Conservation (phyloP, 768 basidiomycete species). For the Suillus discolor region DNA sequence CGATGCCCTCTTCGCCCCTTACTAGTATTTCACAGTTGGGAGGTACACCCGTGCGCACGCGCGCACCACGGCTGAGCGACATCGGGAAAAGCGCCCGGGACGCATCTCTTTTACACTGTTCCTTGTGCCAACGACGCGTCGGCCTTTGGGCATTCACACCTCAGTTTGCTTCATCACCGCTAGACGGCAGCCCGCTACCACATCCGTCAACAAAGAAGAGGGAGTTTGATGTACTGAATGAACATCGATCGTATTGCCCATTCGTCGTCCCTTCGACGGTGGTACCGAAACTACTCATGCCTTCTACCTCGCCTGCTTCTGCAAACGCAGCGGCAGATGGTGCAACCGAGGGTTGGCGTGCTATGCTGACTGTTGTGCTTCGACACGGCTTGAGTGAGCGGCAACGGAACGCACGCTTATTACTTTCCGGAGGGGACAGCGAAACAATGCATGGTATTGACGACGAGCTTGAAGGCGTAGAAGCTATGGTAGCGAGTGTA, state of each 20-base stretch:
- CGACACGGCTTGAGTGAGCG: conserved; percentile 68
- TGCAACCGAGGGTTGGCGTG: conserved; percentile 77
- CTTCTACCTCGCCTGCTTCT: conserved; percentile 26
- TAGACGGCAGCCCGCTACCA: conserved; percentile 19
- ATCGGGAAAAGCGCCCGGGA: conserved; percentile 35
- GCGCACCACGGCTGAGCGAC: conserved; percentile 13
- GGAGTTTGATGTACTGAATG: conserved; percentile 74
- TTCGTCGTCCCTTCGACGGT: conserved; percentile 73
- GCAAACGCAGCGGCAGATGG: conserved; percentile 7
- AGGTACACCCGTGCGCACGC: conserved; percentile 18
- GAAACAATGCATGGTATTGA: conserved; percentile 31
- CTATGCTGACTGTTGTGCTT: conserved; percentile 67
- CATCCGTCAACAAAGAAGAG: conserved; percentile 35
- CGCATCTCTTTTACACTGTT: conserved; percentile 60
- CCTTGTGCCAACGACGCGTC: conserved; percentile 75
- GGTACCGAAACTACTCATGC: conserved; percentile 55
- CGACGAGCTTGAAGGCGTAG: conserved; percentile 50
- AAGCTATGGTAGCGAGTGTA: conserved; percentile 76
- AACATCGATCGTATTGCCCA: conserved; percentile 87
- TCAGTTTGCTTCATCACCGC: conserved; percentile 12
- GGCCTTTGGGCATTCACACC: conserved; percentile 75
- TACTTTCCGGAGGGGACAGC: conserved; percentile 18
- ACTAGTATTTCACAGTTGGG: conserved; percentile 24
- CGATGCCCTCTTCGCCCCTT: conserved; percentile 17
- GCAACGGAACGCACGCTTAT: conserved; percentile 42